Base-by-base conservation (phyloP, 768 basidiomycete genomes). In the Psilocybe tampanensis region DNA sequence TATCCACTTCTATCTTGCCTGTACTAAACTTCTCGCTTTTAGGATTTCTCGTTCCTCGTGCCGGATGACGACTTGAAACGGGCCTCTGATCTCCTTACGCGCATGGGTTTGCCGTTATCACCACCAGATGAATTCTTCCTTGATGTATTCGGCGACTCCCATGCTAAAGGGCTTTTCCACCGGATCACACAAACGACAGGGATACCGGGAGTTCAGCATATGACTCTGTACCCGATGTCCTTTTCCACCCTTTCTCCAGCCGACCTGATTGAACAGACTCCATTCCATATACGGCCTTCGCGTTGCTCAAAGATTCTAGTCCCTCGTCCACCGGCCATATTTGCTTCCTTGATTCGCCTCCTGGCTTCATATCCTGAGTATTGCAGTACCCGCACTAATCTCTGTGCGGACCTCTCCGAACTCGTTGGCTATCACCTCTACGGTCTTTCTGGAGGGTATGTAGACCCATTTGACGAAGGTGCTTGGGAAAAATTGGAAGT, bases 361-460 rank as follows among this genome's bases (percentile, higher is more conserved):
- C 72, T 74, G 68, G 55, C 59, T 24, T 41, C 24, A 23, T 74
- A 73, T 61, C 56, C 65, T 12, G 56, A 51, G 39, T 60, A 24
- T 24, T 64, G 57, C 23, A 21, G 65, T 15, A 68, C 64, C 18
- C 64, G 64, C 19, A 59, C 52, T 3, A 54, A 49, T 15, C 65
- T 74, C 47, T 52, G 44, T 44, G 72, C 69, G 33, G 68, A 75
- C 43, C 63, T 74, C n/a, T 72, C 70, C 33, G 66, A 71, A 58
- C 70, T 77, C 44, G 61, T 74, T 41, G 70, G 69, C 9, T 74
- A 73, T 57, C 43, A 71, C 56, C 58, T 75, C 6, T 65, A 64
- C n/a, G 56, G 61, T 15, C 63, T 76, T 11, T 32, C 56, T 44
- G 64, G 58, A 23, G 72, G 72, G 21, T 74, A 66, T 59, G 64